These are phyloP conservation scores for Leishmania braziliensis DNA, from an alignment of 208 protist species.

Conservation along the genomic window DNA sequence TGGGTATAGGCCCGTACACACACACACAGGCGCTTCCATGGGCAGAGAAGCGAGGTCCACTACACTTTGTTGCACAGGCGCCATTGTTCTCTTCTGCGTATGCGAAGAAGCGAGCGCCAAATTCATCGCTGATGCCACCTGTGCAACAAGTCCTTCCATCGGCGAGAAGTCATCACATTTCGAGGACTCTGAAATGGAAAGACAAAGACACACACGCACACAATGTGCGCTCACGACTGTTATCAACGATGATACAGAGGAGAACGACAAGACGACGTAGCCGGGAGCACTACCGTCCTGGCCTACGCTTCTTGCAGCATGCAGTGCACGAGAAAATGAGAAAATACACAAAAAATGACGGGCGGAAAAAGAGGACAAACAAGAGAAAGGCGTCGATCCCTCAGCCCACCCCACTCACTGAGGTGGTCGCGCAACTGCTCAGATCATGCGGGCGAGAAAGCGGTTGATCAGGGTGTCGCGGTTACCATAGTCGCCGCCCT, in stretches of 20 bases:
- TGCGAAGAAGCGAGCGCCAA: not conserved
- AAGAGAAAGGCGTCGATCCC: not conserved
- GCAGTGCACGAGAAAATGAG: not conserved
- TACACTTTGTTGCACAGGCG: too few relatives aligned
- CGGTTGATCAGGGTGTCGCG: constrained; percentile 99
- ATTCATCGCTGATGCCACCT: not conserved
- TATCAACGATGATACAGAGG: not conserved
- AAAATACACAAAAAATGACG: constrained; percentile 14
- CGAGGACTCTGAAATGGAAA: not conserved
- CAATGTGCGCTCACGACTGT: too few relatives aligned
- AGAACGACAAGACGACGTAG: too few relatives aligned
- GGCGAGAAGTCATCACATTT: not conserved
- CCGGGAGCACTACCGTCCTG: too few relatives aligned
- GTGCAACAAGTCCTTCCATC: not conserved
- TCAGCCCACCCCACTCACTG: not conserved
- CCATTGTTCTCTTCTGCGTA: not conserved
- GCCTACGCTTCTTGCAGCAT: too few relatives aligned
- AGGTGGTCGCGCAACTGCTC: constrained; percentile 21
- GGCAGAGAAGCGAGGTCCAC: too few relatives aligned
- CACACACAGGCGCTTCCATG: not conserved
- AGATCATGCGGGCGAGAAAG: constrained; percentile 98
- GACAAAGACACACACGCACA: not conserved
- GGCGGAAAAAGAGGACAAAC: not conserved
- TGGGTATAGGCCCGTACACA: not conserved
- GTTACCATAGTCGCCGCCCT: constrained; percentile 99